Percentiles rank a stretch among this genome's conserved stretches.
Evolutionary conservation across 2,329 filamentous ascomycete genomes (phyloP).

Genomic region (Diplodia seriata): DNA sequence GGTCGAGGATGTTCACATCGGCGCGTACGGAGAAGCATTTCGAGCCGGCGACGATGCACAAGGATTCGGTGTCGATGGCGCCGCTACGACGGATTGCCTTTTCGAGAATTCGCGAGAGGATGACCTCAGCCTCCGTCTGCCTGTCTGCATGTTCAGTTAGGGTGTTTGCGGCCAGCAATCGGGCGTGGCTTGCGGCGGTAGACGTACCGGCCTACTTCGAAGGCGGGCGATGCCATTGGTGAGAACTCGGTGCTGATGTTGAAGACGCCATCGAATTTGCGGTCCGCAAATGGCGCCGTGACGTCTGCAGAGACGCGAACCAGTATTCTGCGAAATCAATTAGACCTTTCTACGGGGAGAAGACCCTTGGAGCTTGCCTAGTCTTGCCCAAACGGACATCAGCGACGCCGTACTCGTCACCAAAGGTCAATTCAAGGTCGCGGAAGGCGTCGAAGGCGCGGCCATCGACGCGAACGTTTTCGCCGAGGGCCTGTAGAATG

Average conservation of each 20-base stretch:
- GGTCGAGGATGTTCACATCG: slow-evolving; percentile 88
- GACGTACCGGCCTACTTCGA: slow-evolving; percentile 77
- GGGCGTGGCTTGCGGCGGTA: slow-evolving; percentile 7
- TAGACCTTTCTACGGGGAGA: slow-evolving; percentile 30
- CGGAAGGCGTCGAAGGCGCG: slow-evolving; percentile 82
- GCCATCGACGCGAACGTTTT: slow-evolving; percentile 83
- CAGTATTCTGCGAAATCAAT: slow-evolving; percentile 66
- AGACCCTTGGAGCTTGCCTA: slow-evolving; percentile 62
- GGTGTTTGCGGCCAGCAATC: slow-evolving; percentile 33
- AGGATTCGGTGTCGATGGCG: slow-evolving; percentile 91
- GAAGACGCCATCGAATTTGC: slow-evolving; percentile 95
- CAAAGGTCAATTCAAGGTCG: slow-evolving; percentile 78
- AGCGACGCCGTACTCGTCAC: slow-evolving; percentile 88
- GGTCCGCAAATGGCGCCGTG: slow-evolving; percentile 81
- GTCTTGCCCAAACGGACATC: slow-evolving; percentile 91
- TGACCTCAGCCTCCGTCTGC: slow-evolving; percentile 81
- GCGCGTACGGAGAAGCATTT: slow-evolving; percentile 93
- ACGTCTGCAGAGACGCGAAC: slow-evolving; percentile 89
- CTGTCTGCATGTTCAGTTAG: slow-evolving; percentile 58
- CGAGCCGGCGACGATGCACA: slow-evolving; percentile 88
- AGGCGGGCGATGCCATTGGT: slow-evolving; percentile 88
- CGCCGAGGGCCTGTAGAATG: slow-evolving; percentile 78
- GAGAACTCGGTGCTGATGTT: slow-evolving; percentile 89
- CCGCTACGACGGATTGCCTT: slow-evolving; percentile 92
- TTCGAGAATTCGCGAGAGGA: slow-evolving; percentile 87